These are phyloP conservation scores for Prinsepia uniflora DNA, from an alignment of 306 rosid genomes.

Conservation along the genomic window DNA sequence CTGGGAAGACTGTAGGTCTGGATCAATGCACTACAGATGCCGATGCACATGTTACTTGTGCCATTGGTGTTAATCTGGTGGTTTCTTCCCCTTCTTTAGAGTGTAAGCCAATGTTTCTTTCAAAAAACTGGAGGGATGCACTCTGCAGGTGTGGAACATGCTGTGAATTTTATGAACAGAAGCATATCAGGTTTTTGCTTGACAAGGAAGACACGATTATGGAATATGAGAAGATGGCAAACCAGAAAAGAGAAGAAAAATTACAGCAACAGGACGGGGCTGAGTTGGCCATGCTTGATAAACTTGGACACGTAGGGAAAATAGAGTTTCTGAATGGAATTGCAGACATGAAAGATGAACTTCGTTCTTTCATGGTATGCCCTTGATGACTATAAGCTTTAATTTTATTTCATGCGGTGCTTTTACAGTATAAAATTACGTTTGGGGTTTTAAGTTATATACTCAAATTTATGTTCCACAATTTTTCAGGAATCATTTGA, in stretches of 20 bases:
- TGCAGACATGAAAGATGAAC: slow-evolving; percentile 88
- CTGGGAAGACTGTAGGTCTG: slow-evolving; percentile 26
- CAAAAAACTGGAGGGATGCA: slow-evolving; percentile 78
- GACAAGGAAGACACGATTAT: slow-evolving; percentile 85
- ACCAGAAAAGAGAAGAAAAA: slow-evolving; percentile 77
- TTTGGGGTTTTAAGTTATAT: not conserved
- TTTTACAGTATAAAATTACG: not conserved
- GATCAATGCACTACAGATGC: slow-evolving; percentile 27
- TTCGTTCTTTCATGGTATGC: slow-evolving; percentile 77
- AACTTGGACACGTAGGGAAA: slow-evolving; percentile 88
- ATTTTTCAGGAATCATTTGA: slow-evolving; percentile 74
- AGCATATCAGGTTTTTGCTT: slow-evolving; percentile 55
- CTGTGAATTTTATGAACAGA: slow-evolving; percentile 49
- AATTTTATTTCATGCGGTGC: not conserved
- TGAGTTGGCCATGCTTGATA: slow-evolving; percentile 57
- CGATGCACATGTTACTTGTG: slow-evolving; percentile 41
- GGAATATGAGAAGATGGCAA: slow-evolving; percentile 87
- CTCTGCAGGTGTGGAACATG: slow-evolving; percentile 80
- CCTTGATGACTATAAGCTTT: slow-evolving; percentile 2
- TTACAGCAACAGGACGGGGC: slow-evolving; percentile 77
- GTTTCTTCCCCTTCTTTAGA: slow-evolving; percentile 38
- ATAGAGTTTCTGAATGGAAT: slow-evolving; percentile 90
- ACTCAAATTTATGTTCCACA: slow-evolving; percentile 18
- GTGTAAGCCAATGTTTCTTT: slow-evolving; percentile 71
- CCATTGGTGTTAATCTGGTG: slow-evolving; percentile 50